Percentiles rank a stretch among this genome's conserved stretches.
These are phyloP conservation scores for Cryptococcus sp. DNA, from an alignment of 1,284 basidiomycete species.

Conservation along the genomic window DNA sequence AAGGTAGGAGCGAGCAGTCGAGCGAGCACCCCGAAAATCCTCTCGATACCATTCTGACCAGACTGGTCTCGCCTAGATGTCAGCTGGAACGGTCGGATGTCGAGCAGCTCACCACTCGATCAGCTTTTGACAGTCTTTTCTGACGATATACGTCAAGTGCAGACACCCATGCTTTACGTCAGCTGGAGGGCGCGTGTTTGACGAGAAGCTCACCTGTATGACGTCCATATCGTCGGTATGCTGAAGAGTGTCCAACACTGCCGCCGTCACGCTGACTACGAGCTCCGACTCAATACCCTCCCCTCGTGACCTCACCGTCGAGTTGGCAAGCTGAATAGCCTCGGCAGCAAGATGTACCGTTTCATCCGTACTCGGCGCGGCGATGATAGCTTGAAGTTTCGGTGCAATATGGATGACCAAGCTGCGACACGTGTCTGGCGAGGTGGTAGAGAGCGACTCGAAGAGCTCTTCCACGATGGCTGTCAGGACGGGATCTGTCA, in stretches of 20 bases:
- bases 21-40: constrained; percentile 67
- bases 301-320: constrained; percentile 60
- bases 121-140: constrained; percentile 78
- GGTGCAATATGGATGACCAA: constrained; percentile 71
- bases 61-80: constrained; percentile 51
- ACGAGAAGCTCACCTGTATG: constrained; percentile 58
- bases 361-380: constrained; percentile 54
- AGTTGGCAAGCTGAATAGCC: constrained; percentile 72
- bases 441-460: constrained; percentile 56
- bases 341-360: constrained; percentile 63
- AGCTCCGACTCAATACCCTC: constrained; percentile 68
- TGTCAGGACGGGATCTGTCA: constrained; percentile 76
- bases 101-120: constrained; percentile 55
- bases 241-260: constrained; percentile 63
- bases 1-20: constrained; percentile 59
- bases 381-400: constrained; percentile 61
- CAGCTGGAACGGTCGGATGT: not conserved
- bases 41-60: constrained; percentile 67
- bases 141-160: constrained; percentile 74
- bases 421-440: constrained; percentile 26
- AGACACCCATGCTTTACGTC: constrained; percentile 65
- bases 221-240: constrained; percentile 74
- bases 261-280: constrained; percentile 65
- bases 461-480: constrained; percentile 81
- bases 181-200: not conserved